phyloP scores from a whole-genome alignment of 305 asterid species.

The Solanum hybrid region DNA sequence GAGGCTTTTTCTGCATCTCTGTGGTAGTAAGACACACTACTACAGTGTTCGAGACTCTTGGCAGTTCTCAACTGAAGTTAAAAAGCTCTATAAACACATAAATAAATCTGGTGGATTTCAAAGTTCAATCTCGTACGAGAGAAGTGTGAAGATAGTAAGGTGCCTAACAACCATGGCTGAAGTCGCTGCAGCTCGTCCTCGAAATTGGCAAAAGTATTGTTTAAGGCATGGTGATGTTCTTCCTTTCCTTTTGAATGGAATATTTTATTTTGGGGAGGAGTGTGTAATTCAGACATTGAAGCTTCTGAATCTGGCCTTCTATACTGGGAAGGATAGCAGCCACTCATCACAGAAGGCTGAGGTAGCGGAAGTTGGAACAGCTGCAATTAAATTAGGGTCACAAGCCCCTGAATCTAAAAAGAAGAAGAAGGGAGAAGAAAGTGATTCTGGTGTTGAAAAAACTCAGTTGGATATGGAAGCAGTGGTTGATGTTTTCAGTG shows the following conservation, averaged over 20 bases:
- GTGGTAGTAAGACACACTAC: conserved; percentile 98
- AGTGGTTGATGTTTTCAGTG: conserved; percentile 60
- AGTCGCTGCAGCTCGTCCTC: conserved; percentile 90
- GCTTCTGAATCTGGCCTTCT: conserved; percentile 81
- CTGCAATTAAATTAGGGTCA: conserved; percentile 55
- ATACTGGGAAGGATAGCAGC: conserved; percentile 69
- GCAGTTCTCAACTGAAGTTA: conserved; percentile 91
- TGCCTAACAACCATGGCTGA: conserved; percentile 89
- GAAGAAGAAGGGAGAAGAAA: conserved; percentile 95
- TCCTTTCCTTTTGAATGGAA: conserved; percentile 73
- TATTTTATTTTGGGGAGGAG: conserved; percentile 86
- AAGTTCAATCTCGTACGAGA: conserved; percentile 76
- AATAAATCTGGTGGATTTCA: conserved; percentile 95
- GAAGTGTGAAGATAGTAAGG: conserved; percentile 93
- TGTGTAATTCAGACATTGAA: conserved; percentile 82
- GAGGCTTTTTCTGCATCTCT: conserved; percentile 90
- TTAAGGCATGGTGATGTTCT: conserved; percentile 73
- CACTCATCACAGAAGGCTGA: conserved; percentile 73
- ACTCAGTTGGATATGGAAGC: conserved; percentile 94
- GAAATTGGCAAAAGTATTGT: conserved; percentile 99
- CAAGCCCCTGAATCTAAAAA: conserved; percentile 72
- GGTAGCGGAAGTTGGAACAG: conserved; percentile 50
- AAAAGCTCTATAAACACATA: conserved; percentile 83
- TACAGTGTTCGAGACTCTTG: conserved; percentile 93
- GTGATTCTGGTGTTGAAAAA: conserved; percentile 64